phyloP scores from a whole-genome alignment of 495 filamentous ascomycete genomes.

The Aspergillus avenaceus region DNA sequence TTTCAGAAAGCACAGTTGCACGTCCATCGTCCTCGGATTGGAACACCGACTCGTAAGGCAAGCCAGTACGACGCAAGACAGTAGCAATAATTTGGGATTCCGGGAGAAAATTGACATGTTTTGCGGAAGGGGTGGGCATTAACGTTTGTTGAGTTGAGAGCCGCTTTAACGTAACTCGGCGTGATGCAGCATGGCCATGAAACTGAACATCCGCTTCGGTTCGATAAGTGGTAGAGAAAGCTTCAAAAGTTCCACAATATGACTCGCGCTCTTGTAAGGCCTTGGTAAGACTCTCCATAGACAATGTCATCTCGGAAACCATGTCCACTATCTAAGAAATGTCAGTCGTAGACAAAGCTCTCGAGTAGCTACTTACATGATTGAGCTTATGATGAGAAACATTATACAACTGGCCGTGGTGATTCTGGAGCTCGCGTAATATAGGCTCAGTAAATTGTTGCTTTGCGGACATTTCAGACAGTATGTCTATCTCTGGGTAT shows the following conservation, averaged over 20 bases:
- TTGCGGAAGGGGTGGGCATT: slow-evolving; percentile 13
- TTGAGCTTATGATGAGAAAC: slow-evolving; percentile 31
- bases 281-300: slow-evolving; percentile 26
- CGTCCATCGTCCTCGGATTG: slow-evolving; percentile 19
- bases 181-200: slow-evolving; percentile 19
- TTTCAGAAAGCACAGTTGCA: slow-evolving; percentile 23
- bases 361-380: slow-evolving; percentile 20
- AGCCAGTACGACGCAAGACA: slow-evolving; percentile 35
- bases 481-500: slow-evolving; percentile 57
- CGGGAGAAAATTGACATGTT: slow-evolving; percentile 4
- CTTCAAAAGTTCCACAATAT: slow-evolving; percentile 31
- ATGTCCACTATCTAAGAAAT: slow-evolving; percentile 26
- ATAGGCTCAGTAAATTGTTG: slow-evolving; percentile 58
- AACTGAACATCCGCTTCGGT: slow-evolving; percentile 24
- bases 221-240: slow-evolving; percentile 30
- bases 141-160: slow-evolving; percentile 21
- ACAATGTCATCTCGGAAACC: slow-evolving; percentile 33
- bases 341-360: slow-evolving; percentile 4
- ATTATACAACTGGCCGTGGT: slow-evolving; percentile 28
- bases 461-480: slow-evolving; percentile 58
- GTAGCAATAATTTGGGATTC: slow-evolving; percentile 30
- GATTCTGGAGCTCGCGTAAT: slow-evolving; percentile 35
- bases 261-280: slow-evolving; percentile 32
- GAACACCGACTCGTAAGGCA: slow-evolving; percentile 30
- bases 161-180: slow-evolving; percentile 29